Evolutionary conservation across 1,284 basidiomycete species (phyloP), one percentile per base, ranked within the genome.

Genomic region (Pisolithus thermaeus): DNA sequence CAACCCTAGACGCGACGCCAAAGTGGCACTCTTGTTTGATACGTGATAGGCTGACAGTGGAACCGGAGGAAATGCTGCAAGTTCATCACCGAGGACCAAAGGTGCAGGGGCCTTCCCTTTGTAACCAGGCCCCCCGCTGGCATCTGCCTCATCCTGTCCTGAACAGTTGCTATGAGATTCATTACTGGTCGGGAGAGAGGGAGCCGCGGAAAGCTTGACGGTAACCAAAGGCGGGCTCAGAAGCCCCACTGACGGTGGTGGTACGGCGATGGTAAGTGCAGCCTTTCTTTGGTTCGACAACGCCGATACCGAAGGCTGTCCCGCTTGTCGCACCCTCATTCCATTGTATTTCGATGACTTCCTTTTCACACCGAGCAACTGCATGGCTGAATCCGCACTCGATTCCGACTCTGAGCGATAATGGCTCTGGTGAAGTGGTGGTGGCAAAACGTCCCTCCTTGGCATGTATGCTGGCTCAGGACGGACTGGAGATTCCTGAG

Each of bases 191-290:
- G 37, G 49, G 35, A 53, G 58, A 12, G 30, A 14, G 39, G 69
- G 71, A 54, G 66, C 56, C 43, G 62, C 58, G 7, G 63, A 61
- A 20, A 68, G 60, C 42, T 57, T 51, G 25, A 51, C 53, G 11
- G 49, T 37, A 18, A 30, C 27, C 27, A 45, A 41, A 36, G 51
- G 38, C 1, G 41, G 47, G 28, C 47, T 49, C 20, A 18, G 28
- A n/a, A 43, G 6, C n/a, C 30, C 20, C 1, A 1, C 22, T 12
- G 41, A 16, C 30, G n/a, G 40, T n/a, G 45, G 22, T 32, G 47
- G 47, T 27, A 52, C 8, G 27, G 30, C n/a, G 45, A 56, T 50
- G 30, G 32, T 27, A 30, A 56, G 47, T n/a, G 8, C 28, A 25
- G 2, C 46, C 32, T 23, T 35, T 37, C 41, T 41, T 12, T 40